These are phyloP conservation scores for Closterium sp. DNA, from an alignment of 139 green algal species.

Conservation along the genomic window DNA sequence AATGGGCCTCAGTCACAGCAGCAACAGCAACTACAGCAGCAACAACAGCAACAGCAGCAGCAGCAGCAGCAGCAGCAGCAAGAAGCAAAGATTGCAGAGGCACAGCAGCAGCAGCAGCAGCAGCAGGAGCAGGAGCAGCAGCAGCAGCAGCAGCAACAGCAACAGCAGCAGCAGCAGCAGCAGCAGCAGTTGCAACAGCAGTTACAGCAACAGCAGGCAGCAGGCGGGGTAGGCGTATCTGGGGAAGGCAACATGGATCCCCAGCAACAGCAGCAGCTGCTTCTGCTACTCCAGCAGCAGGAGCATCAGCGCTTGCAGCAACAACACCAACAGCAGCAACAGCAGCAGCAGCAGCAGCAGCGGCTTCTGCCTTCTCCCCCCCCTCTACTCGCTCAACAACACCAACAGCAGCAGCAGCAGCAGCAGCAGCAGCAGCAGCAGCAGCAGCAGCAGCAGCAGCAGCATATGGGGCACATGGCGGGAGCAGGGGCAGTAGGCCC, in stretches of 20 bases:
- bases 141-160: background rate
- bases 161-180: background rate
- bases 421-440: constrained; percentile 14
- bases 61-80: background rate
- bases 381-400: background rate
- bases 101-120: background rate
- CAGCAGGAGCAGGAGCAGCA: background rate
- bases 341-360: constrained; percentile 16
- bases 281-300: background rate
- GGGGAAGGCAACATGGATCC: background rate
- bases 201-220: constrained; percentile 9
- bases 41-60: background rate
- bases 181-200: background rate
- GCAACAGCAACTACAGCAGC: background rate
- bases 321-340: constrained; percentile 4
- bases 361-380: constrained; percentile 6
- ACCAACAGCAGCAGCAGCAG: constrained; percentile 30
- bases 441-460: constrained; percentile 29
- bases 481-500: background rate
- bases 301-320: background rate
- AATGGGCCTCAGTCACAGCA: constrained; percentile 5
- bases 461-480: constrained; percentile 14
- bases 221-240: background rate
- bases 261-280: background rate
- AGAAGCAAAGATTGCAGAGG: background rate